Conservation (phyloP, 225 moss, liverwort and hornwort species). For the Lunularia cruciata region DNA sequence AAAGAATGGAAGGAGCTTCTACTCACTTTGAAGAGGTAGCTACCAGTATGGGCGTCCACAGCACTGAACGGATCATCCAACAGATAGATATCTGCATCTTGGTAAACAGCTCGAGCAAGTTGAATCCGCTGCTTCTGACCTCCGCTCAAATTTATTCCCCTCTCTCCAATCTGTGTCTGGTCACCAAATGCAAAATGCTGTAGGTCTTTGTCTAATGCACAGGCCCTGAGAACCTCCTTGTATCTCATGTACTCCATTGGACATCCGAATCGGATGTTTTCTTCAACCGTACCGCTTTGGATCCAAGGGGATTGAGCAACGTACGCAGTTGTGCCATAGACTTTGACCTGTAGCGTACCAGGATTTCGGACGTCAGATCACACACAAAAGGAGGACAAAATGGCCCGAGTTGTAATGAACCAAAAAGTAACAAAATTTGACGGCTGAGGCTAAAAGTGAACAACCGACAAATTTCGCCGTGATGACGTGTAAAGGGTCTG, state of each 20-base stretch:
- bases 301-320: constrained; percentile 88
- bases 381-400: too few species aligned
- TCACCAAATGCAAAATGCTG: constrained; percentile 64
- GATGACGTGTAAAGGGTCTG: too few species aligned
- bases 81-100: constrained; percentile 76
- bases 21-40: constrained; percentile 41
- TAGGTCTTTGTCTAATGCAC: constrained; percentile 71
- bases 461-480: too few species aligned
- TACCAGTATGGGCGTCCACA: constrained; percentile 51
- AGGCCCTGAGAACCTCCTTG: constrained; percentile 55
- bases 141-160: constrained; percentile 90
- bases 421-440: too few species aligned
- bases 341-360: constrained; percentile 55
- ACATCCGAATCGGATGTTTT: constrained; percentile 69
- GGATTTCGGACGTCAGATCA: too few species aligned
- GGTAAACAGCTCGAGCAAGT: constrained; percentile 86
- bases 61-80: constrained; percentile 82
- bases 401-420: too few species aligned
- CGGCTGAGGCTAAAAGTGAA: too few species aligned
- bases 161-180: constrained; percentile 81
- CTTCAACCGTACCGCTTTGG: constrained; percentile 78
- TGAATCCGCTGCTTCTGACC: constrained; percentile 94
- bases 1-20: too few species aligned
- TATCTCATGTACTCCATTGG: constrained; percentile 64
- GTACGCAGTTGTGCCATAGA: constrained; percentile 66